phyloP scores from a whole-genome alignment of 164 flowering plant species.

The Aristolochia californica region DNA sequence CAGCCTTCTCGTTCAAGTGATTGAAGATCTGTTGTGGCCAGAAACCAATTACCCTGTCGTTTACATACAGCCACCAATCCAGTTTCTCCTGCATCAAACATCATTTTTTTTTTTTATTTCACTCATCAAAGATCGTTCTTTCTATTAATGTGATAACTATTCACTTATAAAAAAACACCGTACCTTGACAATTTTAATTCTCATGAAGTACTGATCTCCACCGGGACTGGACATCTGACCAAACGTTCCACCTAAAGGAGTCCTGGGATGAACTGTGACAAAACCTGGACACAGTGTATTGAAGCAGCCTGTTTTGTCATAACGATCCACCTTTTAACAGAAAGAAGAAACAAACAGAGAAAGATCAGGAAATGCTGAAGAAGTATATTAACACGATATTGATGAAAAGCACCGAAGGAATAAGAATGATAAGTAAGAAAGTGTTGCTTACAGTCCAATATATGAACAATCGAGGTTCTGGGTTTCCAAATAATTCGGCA shows the following conservation, averaged over 20 bases:
- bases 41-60: background rate
- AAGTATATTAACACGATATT: no score
- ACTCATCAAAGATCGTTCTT: no score
- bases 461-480: background rate
- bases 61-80: background rate
- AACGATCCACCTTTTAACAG: background rate
- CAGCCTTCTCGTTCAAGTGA: background rate
- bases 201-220: background rate
- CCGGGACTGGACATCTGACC: background rate
- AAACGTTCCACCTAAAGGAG: background rate
- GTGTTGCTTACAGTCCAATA: background rate
- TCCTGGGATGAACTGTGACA: background rate
- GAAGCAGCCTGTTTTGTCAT: background rate
- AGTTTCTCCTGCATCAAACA: no score
- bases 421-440: background rate
- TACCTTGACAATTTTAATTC: background rate
- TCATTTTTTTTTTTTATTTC: no score
- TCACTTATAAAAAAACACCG: no score
- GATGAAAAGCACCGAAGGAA: background rate
- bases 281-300: background rate
- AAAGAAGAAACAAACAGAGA: background rate
- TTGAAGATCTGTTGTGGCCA: background rate
- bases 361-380: no score
- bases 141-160: no score
- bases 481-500: background rate